Conservation (phyloP, 1,139 yeast species). For the Suhomyces wounanorum region DNA sequence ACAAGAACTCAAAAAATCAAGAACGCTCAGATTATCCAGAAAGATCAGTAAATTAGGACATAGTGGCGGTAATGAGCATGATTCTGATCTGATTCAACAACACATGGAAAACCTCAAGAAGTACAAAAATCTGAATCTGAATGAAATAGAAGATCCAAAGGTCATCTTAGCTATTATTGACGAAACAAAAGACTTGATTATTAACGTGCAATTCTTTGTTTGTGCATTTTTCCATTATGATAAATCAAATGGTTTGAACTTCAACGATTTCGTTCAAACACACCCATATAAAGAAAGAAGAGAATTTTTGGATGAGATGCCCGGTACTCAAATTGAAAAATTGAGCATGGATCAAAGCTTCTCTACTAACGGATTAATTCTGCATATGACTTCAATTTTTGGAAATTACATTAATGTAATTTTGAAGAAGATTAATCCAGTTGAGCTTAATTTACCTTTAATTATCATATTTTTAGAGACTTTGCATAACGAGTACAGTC, state of each 20-base stretch:
- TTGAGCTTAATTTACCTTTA: slow-evolving; percentile 39
- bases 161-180: slow-evolving; percentile 45
- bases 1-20: slow-evolving; percentile 28
- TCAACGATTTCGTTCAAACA: slow-evolving; percentile 47
- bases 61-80: slow-evolving; percentile 5
- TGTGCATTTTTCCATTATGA: slow-evolving; percentile 68
- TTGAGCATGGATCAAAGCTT: slow-evolving; percentile 29
- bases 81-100: slow-evolving; percentile 13
- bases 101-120: slow-evolving; percentile 17
- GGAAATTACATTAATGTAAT: slow-evolving; percentile 46
- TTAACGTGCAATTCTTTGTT: slow-evolving; percentile 63
- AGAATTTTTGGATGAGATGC: slow-evolving; percentile 29
- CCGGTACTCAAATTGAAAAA: slow-evolving; percentile 21
- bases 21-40: slow-evolving; percentile 36
- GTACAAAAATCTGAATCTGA: slow-evolving; percentile 16
- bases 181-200: slow-evolving; percentile 37
- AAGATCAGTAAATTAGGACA: slow-evolving; percentile 23
- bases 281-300: slow-evolving; percentile 40
- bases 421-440: slow-evolving; percentile 40
- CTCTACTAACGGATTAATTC: slow-evolving; percentile 52
- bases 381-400: slow-evolving; percentile 56
- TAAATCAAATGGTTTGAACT: slow-evolving; percentile 38
- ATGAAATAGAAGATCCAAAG: slow-evolving; percentile 40
- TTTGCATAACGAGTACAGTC: slow-evolving; percentile 36
- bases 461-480: slow-evolving; percentile 44